Percentiles rank a stretch among this genome's conserved stretches.
Conservation (phyloP, 202 grass and related monocot species). For the Saccharum hybrid region DNA sequence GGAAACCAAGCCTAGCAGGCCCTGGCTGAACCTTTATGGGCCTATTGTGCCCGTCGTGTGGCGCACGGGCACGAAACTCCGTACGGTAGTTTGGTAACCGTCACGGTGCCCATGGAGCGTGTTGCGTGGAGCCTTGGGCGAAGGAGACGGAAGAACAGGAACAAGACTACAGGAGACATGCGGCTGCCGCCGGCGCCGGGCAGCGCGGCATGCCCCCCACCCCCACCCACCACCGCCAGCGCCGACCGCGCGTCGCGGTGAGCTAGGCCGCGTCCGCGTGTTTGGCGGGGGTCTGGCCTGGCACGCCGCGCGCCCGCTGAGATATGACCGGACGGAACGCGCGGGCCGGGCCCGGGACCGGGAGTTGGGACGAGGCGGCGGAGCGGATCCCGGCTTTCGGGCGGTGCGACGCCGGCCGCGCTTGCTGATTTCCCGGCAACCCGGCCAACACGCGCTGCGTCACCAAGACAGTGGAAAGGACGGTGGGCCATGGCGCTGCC, state of each 20-base stretch:
- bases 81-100: no score
- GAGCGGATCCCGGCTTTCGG: neutral
- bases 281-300: neutral
- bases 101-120: no score
- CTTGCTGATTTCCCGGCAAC: constrained; percentile 1
- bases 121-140: no score
- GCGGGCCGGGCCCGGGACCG: neutral
- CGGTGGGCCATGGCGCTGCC: neutral
- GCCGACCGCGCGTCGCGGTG: neutral
- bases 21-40: neutral
- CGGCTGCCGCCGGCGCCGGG: neutral
- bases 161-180: neutral
- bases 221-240: neutral
- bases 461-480: neutral
- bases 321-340: neutral
- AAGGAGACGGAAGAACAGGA: no score
- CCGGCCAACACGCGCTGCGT: neutral
- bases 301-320: neutral
- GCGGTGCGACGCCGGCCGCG: neutral
- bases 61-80: no score
- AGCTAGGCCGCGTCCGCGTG: neutral
- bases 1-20: neutral
- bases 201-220: neutral
- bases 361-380: neutral
- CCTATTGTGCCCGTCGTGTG: no score